A percentile compares a stretch with the other conserved stretches of the same genome.
These are phyloP conservation scores for Hypoxylon subgilvum DNA, from an alignment of 495 filamentous ascomycete genomes.

Conservation along the genomic window DNA sequence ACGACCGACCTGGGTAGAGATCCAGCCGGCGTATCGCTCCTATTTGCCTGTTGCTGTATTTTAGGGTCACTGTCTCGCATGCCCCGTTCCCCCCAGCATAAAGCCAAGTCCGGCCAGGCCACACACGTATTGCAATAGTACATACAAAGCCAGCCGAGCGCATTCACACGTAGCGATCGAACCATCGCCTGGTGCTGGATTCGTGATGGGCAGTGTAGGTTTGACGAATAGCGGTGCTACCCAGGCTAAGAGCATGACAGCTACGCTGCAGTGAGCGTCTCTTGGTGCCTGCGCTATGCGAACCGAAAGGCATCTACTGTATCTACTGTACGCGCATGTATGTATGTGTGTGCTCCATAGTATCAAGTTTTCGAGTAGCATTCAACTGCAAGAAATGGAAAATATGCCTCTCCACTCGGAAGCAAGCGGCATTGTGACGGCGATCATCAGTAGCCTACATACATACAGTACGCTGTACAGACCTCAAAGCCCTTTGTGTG, in stretches of 20 bases:
- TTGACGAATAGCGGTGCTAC: constrained; percentile 14
- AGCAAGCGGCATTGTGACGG: constrained; percentile 26
- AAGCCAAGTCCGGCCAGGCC: constrained; percentile 18
- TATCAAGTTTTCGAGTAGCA: constrained; percentile 26
- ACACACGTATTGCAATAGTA: neutral
- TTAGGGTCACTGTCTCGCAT: constrained; percentile 7
- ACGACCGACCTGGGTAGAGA: constrained; percentile 31
- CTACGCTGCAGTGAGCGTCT: constrained; percentile 25
- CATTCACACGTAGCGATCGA: constrained; percentile 27
- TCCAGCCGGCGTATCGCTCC: constrained; percentile 25
- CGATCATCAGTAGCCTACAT: constrained; percentile 31
- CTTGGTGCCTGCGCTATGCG: constrained; percentile 39
- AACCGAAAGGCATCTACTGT: constrained; percentile 32
- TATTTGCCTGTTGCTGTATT: constrained; percentile 28
- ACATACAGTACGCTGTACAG: no score
- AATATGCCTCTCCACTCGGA: constrained; percentile 36
- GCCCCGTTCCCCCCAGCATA: constrained; percentile 2
- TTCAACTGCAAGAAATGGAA: constrained; percentile 30
- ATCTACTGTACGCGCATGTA: constrained; percentile 18
- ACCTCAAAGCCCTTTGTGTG: neutral
- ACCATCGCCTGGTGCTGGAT: constrained; percentile 11
- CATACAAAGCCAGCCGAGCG: no score
- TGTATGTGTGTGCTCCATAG: constrained; percentile 30
- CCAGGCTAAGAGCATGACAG: constrained; percentile 17
- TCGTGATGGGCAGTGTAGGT: constrained; percentile 8